Evolutionary conservation across 23 red algal species (phyloP).

Genomic region (Chondrus crispus): DNA sequence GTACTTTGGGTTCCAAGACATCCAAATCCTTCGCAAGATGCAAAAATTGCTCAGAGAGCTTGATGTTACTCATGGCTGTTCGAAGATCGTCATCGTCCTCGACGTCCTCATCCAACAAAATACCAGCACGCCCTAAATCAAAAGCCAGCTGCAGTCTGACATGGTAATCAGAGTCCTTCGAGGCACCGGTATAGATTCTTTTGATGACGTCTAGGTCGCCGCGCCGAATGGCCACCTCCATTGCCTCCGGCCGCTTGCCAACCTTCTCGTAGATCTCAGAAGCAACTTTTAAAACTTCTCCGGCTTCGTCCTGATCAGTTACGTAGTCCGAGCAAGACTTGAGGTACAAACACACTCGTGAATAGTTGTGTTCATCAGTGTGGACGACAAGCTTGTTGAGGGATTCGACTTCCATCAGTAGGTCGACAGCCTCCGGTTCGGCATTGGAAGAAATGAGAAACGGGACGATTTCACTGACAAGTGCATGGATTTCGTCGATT

Average conservation of each 20-base stretch:
- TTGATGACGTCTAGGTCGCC: slow-evolving; percentile 62
- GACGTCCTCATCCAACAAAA: slow-evolving; percentile 80
- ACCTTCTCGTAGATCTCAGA: slow-evolving; percentile 72
- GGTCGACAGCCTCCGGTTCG: slow-evolving; percentile 92
- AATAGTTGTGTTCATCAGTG: slow-evolving; percentile 71
- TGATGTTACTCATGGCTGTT: slow-evolving; percentile 70
- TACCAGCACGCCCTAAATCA: slow-evolving; percentile 55
- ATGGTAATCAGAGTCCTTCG: neutral
- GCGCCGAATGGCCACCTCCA: slow-evolving; percentile 84
- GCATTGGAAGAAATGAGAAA: slow-evolving; percentile 85
- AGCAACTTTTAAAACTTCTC: slow-evolving; percentile 63
- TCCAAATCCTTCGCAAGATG: slow-evolving; percentile 88
- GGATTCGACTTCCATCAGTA: slow-evolving; percentile 89
- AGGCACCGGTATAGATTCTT: slow-evolving; percentile 47
- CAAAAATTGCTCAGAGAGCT: slow-evolving; percentile 71
- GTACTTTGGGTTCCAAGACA: slow-evolving; percentile 85
- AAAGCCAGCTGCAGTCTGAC: slow-evolving; percentile 85
- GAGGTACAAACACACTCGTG: slow-evolving; percentile 86
- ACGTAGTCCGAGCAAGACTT: slow-evolving; percentile 83
- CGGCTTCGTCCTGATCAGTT: slow-evolving; percentile 65
- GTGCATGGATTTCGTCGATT: slow-evolving; percentile 27
- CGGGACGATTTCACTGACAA: slow-evolving; percentile 89
- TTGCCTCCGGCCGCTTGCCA: slow-evolving; percentile 45
- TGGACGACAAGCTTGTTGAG: slow-evolving; percentile 51
- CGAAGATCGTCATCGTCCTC: slow-evolving; percentile 78